Percentiles rank a stretch among this genome's conserved stretches.
These are phyloP conservation scores for Setaria italica DNA, from an alignment of 202 grass and related monocot species.

Conservation along the genomic window DNA sequence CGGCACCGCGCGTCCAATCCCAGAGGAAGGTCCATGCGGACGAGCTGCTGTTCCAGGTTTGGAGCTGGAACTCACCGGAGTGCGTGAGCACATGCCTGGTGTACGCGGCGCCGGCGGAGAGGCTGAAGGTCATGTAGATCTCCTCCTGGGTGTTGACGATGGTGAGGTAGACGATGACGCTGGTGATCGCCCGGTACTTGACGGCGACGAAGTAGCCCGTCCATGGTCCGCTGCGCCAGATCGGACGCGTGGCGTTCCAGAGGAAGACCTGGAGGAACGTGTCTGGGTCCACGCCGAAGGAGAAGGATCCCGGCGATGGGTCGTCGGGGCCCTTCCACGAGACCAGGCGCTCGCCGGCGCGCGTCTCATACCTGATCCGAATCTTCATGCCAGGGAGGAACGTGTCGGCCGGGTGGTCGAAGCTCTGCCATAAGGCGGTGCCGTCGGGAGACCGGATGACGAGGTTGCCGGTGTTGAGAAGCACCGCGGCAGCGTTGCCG, in stretches of 20 bases:
- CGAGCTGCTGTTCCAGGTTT: background rate
- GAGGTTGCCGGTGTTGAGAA: conserved; percentile 54
- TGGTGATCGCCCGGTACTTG: background rate
- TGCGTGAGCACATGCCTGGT: conserved; percentile 24
- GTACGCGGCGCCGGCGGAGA: background rate
- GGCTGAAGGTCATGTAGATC: conserved; percentile 21
- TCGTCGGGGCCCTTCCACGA: conserved; percentile 59
- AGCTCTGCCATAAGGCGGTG: conserved; percentile 56
- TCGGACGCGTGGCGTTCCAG: conserved; percentile 53
- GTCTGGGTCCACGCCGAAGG: conserved; percentile 54
- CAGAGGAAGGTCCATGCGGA: background rate
- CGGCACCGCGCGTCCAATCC: too few relatives aligned
- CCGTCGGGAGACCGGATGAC: conserved; percentile 42
- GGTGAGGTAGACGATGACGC: background rate
- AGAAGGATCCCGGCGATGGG: conserved; percentile 53
- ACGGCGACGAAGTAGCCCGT: conserved; percentile 14
- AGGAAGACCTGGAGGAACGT: conserved; percentile 53
- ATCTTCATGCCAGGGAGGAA: conserved; percentile 67
- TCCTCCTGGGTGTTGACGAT: conserved; percentile 16
- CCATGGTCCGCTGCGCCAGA: conserved; percentile 62
- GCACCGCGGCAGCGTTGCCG: background rate
- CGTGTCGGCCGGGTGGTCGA: conserved; percentile 62
- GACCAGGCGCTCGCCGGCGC: conserved; percentile 26
- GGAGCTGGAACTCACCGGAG: background rate
- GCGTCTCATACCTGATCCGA: conserved; percentile 38